A percentile compares a stretch with the other conserved stretches of the same genome.
Evolutionary conservation across 441 rosid genomes (phyloP).

Genomic region (Jatropha podagrica): DNA sequence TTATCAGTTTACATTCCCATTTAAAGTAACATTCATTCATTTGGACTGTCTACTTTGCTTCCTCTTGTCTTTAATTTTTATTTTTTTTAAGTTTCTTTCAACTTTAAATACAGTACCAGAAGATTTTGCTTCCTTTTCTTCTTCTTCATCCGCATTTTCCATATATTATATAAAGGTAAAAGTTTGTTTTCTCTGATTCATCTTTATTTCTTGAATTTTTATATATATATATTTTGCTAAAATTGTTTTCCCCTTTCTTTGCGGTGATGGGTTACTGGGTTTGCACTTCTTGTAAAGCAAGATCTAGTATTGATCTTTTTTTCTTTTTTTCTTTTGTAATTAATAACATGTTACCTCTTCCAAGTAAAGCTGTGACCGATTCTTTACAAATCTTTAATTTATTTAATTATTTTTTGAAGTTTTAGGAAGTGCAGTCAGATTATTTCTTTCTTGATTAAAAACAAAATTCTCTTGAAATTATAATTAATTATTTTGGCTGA

Average conservation of each 20-base stretch:
- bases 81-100: not conserved
- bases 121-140: not conserved
- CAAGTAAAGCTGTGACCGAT: too few species aligned
- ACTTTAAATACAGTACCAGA: not conserved
- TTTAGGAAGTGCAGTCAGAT: not conserved
- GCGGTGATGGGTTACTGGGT: not conserved
- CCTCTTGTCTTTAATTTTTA: not conserved
- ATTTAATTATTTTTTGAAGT: too few species aligned
- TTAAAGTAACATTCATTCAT: not conserved
- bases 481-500: not conserved
- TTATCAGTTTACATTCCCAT: conserved; percentile 1
- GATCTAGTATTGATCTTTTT: not conserved
- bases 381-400: too few species aligned
- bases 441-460: not conserved
- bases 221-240: not conserved
- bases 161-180: not conserved
- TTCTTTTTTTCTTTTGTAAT: not conserved
- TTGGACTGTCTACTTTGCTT: not conserved
- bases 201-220: not conserved
- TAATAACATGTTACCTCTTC: not conserved
- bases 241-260: not conserved
- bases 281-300: not conserved
- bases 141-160: not conserved
- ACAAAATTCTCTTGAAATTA: not conserved
- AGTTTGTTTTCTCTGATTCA: not conserved